Evolutionary conservation across 2,329 filamentous ascomycete species (phyloP).

Genomic region (Clarireedia paspali): DNA sequence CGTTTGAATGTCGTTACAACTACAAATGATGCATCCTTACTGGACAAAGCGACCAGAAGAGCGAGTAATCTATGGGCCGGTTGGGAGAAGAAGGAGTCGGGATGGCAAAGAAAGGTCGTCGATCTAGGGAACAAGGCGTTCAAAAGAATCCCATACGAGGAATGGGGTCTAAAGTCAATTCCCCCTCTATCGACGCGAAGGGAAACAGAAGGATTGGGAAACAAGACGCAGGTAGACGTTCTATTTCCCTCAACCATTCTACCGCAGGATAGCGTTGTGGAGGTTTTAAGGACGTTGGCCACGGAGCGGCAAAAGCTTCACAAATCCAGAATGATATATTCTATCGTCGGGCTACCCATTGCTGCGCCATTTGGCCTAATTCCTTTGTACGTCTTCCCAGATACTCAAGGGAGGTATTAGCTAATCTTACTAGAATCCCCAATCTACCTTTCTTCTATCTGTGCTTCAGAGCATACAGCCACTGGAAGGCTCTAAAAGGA

Average conservation of each 20-base stretch:
- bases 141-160: slow-evolving; percentile 84
- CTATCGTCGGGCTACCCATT: slow-evolving; percentile 74
- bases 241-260: slow-evolving; percentile 70
- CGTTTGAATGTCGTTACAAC: slow-evolving; percentile 50
- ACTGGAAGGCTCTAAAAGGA: slow-evolving; percentile 79
- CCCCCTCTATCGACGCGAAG: slow-evolving; percentile 68
- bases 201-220: slow-evolving; percentile 54
- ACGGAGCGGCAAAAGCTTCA: slow-evolving; percentile 77
- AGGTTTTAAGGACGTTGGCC: slow-evolving; percentile 62
- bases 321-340: slow-evolving; percentile 69
- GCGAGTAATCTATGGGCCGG: slow-evolving; percentile 71
- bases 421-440: slow-evolving; percentile 55
- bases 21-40: slow-evolving; percentile 43
- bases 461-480: slow-evolving; percentile 82
- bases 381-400: slow-evolving; percentile 60
- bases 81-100: slow-evolving; percentile 78
- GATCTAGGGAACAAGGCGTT: slow-evolving; percentile 80
- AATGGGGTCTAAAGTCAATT: slow-evolving; percentile 96
- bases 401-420: background rate
- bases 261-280: slow-evolving; percentile 51
- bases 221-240: slow-evolving; percentile 61
- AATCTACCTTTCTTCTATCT: slow-evolving; percentile 98
- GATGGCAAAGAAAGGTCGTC: slow-evolving; percentile 85
- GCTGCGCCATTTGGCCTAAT: slow-evolving; percentile 75
- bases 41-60: slow-evolving; percentile 63